Conservation (phyloP, 2,329 filamentous ascomycete genomes). For the Elsinoe ampelina region DNA sequence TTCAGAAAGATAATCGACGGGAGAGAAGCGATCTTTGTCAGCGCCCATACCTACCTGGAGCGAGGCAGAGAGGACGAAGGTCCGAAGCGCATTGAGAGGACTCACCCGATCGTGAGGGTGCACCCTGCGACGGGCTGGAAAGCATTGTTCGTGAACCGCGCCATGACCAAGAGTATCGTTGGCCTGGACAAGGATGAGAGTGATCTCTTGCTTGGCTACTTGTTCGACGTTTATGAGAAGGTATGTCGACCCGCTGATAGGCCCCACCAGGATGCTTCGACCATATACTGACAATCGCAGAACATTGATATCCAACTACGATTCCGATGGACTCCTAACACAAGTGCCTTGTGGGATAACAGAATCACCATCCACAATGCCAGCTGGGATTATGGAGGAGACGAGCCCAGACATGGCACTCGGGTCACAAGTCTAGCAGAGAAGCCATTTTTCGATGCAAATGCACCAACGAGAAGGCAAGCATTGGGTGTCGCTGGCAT, state of each 20-base stretch:
- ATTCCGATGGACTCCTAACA: constrained; percentile 60
- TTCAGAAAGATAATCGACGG: constrained; percentile 65
- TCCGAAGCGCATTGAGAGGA: constrained; percentile 56
- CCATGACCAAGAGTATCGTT: constrained; percentile 59
- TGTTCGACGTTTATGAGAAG: constrained; percentile 59
- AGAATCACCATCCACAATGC: constrained; percentile 66
- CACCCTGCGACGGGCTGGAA: constrained; percentile 70
- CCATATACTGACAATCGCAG: constrained; percentile 2
- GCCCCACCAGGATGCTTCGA: background rate
- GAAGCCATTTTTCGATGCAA: constrained; percentile 57
- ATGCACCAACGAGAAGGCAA: constrained; percentile 57
- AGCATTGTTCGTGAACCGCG: constrained; percentile 60
- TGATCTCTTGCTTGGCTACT: constrained; percentile 56
- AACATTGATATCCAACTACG: constrained; percentile 64
- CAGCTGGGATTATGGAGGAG: constrained; percentile 62
- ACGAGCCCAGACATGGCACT: constrained; percentile 60
- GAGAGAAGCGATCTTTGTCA: constrained; percentile 53
- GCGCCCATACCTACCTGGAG: constrained; percentile 59
- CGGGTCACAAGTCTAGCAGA: constrained; percentile 62
- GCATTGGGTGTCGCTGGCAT: constrained; percentile 51
- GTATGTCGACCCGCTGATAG: background rate
- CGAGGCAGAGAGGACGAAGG: constrained; percentile 51
- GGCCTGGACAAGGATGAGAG: constrained; percentile 61
- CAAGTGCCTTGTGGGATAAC: constrained; percentile 64
- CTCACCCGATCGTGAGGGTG: constrained; percentile 59